Conservation (phyloP, 2,329 filamentous ascomycete genomes). For the Sporothrix variecibatus region DNA sequence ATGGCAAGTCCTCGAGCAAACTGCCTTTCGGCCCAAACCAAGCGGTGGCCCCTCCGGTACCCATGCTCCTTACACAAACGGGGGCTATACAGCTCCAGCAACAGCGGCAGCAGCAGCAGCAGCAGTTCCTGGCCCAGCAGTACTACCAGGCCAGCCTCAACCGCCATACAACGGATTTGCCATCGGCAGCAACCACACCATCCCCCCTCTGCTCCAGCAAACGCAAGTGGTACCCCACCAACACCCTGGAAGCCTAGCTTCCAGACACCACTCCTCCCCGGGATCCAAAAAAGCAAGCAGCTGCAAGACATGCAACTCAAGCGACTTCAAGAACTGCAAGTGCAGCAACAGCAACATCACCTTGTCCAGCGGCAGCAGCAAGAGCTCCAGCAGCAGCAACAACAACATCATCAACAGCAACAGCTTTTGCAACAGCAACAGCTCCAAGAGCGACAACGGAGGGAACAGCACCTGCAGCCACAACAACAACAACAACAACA, state of each 20-base stretch:
- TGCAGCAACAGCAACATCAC: constrained; percentile 19
- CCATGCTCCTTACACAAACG: not conserved
- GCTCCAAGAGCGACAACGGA: not conserved
- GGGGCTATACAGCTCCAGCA: not conserved
- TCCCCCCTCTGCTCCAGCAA: not conserved
- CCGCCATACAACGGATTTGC: not conserved
- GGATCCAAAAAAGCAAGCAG: not conserved
- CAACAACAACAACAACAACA: constrained; percentile 15
- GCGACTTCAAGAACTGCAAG: not conserved
- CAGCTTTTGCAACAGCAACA: constrained; percentile 14
- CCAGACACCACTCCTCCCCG: not conserved
- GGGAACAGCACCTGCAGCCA: not conserved
- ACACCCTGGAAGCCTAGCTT: not conserved
- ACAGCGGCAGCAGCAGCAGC: not conserved
- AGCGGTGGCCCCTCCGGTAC: not conserved
- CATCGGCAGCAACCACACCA: not conserved
- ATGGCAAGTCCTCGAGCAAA: not conserved
- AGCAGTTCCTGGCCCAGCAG: not conserved
- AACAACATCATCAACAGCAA: constrained; percentile 2
- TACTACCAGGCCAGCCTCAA: not conserved
- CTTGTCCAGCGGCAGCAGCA: not conserved
- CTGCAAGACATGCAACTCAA: not conserved
- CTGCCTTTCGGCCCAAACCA: not conserved
- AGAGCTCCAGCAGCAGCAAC: constrained; percentile 8
- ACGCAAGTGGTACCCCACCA: not conserved